Conservation (phyloP, 2,329 filamentous ascomycete species). For the Colletotrichum cereale region DNA sequence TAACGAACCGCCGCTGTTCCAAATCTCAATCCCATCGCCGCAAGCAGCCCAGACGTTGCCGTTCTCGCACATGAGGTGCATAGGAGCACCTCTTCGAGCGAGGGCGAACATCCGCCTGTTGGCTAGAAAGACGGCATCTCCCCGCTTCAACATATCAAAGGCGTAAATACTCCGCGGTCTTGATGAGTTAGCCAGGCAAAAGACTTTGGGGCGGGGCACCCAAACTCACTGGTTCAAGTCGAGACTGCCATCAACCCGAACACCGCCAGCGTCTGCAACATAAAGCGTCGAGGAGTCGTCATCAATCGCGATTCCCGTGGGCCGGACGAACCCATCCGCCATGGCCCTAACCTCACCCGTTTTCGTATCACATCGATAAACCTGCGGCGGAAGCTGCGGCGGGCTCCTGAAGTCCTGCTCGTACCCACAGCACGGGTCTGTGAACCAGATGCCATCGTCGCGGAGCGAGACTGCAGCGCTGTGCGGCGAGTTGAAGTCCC, state of each 20-base stretch:
- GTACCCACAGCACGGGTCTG: constrained; percentile 59
- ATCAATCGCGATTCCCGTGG: constrained; percentile 56
- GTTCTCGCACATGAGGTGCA: constrained; percentile 56
- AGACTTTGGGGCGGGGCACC: constrained; percentile 27
- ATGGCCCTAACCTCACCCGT: constrained; percentile 59
- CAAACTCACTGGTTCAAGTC: constrained; percentile 41
- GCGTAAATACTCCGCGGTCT: constrained; percentile 59
- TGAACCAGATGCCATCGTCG: constrained; percentile 63
- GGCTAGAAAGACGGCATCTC: constrained; percentile 55
- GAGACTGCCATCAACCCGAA: constrained; percentile 12
- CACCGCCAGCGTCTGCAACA: constrained; percentile 54
- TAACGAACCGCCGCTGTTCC: constrained; percentile 56
- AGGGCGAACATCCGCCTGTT: constrained; percentile 67
- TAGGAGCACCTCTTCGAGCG: constrained; percentile 59
- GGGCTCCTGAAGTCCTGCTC: constrained; percentile 58
- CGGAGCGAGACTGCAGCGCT: constrained; percentile 52
- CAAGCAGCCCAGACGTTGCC: constrained; percentile 63
- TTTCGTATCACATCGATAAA: constrained; percentile 59
- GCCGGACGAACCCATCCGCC: constrained; percentile 59
- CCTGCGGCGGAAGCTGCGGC: constrained; percentile 60
- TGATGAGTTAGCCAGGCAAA: background rate
- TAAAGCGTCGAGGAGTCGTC: constrained; percentile 56
- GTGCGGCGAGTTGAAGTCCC: constrained; percentile 62
- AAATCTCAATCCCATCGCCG: constrained; percentile 64
- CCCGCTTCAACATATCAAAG: constrained; percentile 57